These are phyloP conservation scores for Trichophyton schoenleinii DNA, from an alignment of 2,329 filamentous ascomycete genomes.

Conservation along the genomic window DNA sequence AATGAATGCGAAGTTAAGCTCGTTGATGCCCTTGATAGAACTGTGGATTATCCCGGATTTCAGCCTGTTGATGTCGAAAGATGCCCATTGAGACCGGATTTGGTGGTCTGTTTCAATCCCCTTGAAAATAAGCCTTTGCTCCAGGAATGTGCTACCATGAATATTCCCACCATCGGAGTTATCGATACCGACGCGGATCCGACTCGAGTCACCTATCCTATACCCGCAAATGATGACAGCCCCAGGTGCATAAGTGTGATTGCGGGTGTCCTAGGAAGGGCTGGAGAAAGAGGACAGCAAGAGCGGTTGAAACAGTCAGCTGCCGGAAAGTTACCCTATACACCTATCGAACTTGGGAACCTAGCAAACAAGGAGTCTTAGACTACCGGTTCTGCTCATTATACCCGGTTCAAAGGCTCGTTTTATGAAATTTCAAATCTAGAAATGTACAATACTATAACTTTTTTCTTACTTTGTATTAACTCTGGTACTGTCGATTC, in stretches of 20 bases:
- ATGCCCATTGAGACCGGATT: slow-evolving; percentile 64
- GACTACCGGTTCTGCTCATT: neutral
- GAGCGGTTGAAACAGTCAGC: slow-evolving; percentile 52
- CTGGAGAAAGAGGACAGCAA: slow-evolving; percentile 63
- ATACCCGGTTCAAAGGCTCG: neutral
- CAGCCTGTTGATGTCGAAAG: slow-evolving; percentile 30
- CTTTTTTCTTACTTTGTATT: neutral
- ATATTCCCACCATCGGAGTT: slow-evolving; percentile 85
- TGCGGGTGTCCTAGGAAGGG: slow-evolving; percentile 70
- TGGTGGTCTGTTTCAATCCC: slow-evolving; percentile 87
- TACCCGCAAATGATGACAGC: slow-evolving; percentile 95
- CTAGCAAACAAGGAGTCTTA: neutral
- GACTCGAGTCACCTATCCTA: slow-evolving; percentile 88
- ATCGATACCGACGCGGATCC: slow-evolving; percentile 90
- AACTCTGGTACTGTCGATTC: neutral
- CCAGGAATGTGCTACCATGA: slow-evolving; percentile 78
- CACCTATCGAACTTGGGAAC: slow-evolving; percentile 3
- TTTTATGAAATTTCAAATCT: neutral
- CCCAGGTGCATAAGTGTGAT: slow-evolving; percentile 70
- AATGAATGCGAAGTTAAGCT: slow-evolving; percentile 56
- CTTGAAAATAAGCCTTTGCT: slow-evolving; percentile 81
- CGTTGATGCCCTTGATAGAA: slow-evolving; percentile 60
- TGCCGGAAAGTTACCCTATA: slow-evolving; percentile 50
- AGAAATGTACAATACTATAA: slow-evolving; percentile 1
- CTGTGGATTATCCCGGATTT: slow-evolving; percentile 42